phyloP scores from a whole-genome alignment of 2,329 filamentous ascomycete species.

The Fusarium albidum region DNA sequence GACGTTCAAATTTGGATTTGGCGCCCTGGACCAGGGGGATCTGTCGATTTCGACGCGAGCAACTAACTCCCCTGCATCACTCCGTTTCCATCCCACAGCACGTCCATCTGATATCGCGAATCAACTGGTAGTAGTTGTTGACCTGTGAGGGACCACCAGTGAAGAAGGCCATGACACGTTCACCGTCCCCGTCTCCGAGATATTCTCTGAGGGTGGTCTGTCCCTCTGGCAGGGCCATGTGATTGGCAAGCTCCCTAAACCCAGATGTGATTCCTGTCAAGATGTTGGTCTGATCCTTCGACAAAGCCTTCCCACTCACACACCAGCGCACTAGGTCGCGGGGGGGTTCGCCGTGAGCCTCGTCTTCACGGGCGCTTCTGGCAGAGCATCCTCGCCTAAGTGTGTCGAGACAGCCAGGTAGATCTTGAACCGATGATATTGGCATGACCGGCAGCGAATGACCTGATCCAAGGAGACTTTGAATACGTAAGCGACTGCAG shows the following conservation, averaged over 20 bases:
- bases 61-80: conserved; percentile 13
- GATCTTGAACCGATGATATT: conserved; percentile 45
- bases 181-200: conserved; percentile 43
- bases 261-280: conserved; percentile 41
- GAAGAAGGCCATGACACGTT: conserved; percentile 43
- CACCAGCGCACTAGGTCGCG: conserved; percentile 36
- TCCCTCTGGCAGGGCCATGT: conserved; percentile 28
- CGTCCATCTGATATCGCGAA: neutral
- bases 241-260: conserved; percentile 39
- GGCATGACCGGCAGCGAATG: conserved; percentile 53
- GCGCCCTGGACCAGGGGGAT: neutral
- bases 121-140: neutral
- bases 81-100: neutral
- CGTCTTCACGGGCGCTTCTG: neutral
- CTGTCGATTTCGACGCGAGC: conserved; percentile 4
- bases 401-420: conserved; percentile 49
- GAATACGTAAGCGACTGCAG: neutral
- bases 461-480: conserved; percentile 45
- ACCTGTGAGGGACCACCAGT: conserved; percentile 28
- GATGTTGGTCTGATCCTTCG: conserved; percentile 37
- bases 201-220: conserved; percentile 34
- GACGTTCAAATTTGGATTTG: neutral
- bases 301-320: conserved; percentile 40
- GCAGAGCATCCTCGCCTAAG: conserved; percentile 44
- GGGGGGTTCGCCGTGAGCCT: neutral